These are phyloP conservation scores for Pueraria montana DNA, from an alignment of 306 rosid genomes.

Conservation along the genomic window DNA sequence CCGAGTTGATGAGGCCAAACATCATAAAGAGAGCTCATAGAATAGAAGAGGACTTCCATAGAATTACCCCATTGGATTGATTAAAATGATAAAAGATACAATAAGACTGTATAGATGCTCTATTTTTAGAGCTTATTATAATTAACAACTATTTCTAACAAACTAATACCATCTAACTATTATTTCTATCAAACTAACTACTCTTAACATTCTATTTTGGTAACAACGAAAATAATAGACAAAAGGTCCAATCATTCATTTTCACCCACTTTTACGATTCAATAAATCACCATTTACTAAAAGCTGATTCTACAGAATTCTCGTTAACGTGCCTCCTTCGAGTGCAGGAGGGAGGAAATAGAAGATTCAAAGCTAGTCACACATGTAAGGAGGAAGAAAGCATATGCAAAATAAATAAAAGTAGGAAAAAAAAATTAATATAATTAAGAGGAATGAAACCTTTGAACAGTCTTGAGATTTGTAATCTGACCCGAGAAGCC, in stretches of 20 bases:
- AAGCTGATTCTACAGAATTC: conserved; percentile 6
- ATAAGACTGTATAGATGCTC: too few species aligned
- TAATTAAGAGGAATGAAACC: conserved; percentile 53
- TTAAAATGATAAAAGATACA: too few species aligned
- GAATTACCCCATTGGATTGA: too few species aligned
- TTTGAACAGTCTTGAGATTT: conserved; percentile 46
- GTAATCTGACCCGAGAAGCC: conserved; percentile 42
- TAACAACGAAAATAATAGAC: neutral
- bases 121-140: too few species aligned
- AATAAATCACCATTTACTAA: neutral
- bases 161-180: too few species aligned
- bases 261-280: neutral
- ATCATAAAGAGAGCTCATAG: too few species aligned
- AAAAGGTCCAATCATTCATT: neutral
- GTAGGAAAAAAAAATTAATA: neutral
- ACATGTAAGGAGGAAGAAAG: conserved; percentile 29
- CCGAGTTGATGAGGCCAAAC: too few species aligned
- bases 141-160: too few species aligned
- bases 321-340: neutral
- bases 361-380: conserved; percentile 12
- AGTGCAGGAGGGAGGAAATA: conserved; percentile 2
- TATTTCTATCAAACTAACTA: too few species aligned
- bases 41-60: too few species aligned
- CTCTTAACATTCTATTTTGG: neutral
- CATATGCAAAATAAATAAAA: too few species aligned